A percentile compares a stretch with the other conserved stretches of the same genome.
Conservation (phyloP, 495 filamentous ascomycete species). For the Podospora australis region DNA sequence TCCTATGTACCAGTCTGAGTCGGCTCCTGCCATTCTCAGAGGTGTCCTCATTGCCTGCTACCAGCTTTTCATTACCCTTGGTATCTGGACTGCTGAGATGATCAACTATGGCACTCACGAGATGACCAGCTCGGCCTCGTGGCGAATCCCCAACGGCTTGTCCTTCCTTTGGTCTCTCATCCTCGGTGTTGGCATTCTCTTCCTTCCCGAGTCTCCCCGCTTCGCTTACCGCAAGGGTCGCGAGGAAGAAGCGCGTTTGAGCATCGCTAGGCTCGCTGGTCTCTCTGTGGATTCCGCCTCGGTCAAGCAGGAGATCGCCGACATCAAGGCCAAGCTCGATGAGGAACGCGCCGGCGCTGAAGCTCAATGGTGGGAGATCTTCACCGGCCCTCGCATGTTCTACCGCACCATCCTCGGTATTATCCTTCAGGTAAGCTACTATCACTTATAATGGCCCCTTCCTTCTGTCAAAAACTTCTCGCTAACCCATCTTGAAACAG, state of each 20-base stretch:
- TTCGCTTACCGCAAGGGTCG: conserved; percentile 61
- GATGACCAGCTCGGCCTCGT: conserved; percentile 49
- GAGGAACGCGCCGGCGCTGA: conserved; percentile 54
- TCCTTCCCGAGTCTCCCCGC: conserved; percentile 68
- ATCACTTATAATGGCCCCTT: not conserved
- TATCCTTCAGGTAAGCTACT: conserved; percentile 52
- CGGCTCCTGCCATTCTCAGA: conserved; percentile 57
- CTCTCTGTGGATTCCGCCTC: conserved; percentile 56
- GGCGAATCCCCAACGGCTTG: conserved; percentile 77
- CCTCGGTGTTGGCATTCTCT: conserved; percentile 61
- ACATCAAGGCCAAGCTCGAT: conserved; percentile 64
- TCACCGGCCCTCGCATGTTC: conserved; percentile 66
- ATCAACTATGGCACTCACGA: conserved; percentile 71
- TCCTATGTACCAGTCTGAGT: conserved; percentile 70
- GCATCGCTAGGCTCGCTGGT: conserved; percentile 66
- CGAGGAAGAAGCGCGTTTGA: conserved; percentile 57
- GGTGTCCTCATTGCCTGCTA: conserved; percentile 66
- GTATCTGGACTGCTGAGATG: conserved; percentile 76
- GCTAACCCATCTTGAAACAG: conserved; percentile 8
- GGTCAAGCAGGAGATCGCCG: conserved; percentile 62
- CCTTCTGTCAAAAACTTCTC: not conserved
- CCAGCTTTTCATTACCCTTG: conserved; percentile 82
- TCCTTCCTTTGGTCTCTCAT: conserved; percentile 71
- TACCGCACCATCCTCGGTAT: conserved; percentile 67
- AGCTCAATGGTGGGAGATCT: conserved; percentile 57